phyloP scores from a whole-genome alignment of 2,329 filamentous ascomycete species.

The Didymosphaeria variabile region DNA sequence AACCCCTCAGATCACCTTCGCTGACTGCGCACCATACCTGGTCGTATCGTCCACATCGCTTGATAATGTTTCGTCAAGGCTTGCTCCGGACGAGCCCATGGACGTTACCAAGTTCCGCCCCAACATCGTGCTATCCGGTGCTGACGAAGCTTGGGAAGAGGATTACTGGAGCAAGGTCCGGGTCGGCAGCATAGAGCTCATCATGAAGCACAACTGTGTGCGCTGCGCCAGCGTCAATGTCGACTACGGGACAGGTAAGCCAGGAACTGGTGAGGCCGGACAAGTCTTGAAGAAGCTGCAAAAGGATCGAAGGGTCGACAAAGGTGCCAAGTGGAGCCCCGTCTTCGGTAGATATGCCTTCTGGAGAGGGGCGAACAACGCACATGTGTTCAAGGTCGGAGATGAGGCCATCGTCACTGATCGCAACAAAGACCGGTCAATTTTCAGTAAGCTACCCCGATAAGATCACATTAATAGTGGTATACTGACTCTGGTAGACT shows the following conservation, averaged over 20 bases:
- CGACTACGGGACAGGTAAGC: constrained; percentile 56
- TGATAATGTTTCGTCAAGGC: constrained; percentile 65
- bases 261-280: constrained; percentile 48
- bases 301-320: constrained; percentile 56
- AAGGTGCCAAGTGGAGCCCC: constrained; percentile 56
- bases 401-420: constrained; percentile 54
- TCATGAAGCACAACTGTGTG: constrained; percentile 56
- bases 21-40: constrained; percentile 79
- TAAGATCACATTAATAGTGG: not conserved
- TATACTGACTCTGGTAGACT: constrained; percentile 3
- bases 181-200: constrained; percentile 45
- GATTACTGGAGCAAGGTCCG: constrained; percentile 30
- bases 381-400: constrained; percentile 46
- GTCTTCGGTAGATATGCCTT: constrained; percentile 60
- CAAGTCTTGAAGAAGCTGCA: constrained; percentile 57
- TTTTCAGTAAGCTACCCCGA: constrained; percentile 52
- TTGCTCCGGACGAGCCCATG: constrained; percentile 49
- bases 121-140: constrained; percentile 56
- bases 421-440: constrained; percentile 51
- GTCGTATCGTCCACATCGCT: constrained; percentile 76
- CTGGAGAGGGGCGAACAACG: constrained; percentile 34
- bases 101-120: constrained; percentile 59
- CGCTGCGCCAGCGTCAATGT: constrained; percentile 59
- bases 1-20: constrained; percentile 67
- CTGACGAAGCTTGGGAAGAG: constrained; percentile 30